Evolutionary conservation across 1,284 basidiomycete genomes (phyloP).

Genomic region (Ceraceosorus guamensis): DNA sequence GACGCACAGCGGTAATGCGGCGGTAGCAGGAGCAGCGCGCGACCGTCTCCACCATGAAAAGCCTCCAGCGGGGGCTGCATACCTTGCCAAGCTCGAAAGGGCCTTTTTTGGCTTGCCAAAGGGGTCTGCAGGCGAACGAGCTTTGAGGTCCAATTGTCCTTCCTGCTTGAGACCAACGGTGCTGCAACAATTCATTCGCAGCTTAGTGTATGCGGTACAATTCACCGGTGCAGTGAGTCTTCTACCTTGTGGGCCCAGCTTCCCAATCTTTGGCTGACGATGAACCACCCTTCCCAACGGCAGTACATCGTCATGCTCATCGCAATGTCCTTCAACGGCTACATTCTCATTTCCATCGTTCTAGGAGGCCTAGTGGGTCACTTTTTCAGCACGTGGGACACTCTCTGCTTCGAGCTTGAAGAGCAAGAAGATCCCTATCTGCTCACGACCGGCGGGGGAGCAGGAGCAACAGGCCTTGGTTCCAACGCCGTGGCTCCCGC

Average conservation of each 20-base stretch:
- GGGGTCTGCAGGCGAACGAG: neutral
- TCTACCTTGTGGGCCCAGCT: neutral
- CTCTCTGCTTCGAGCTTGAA: conserved; percentile 8
- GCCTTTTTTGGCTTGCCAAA: conserved; percentile 10
- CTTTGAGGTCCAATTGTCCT: neutral
- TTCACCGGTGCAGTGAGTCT: conserved; percentile 16
- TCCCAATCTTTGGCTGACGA: neutral
- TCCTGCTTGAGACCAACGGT: conserved; percentile 10
- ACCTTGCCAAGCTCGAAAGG: neutral
- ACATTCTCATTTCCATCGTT: conserved; percentile 16
- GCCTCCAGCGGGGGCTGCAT: neutral
- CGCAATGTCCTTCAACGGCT: conserved; percentile 21
- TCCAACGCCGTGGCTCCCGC: too few relatives aligned
- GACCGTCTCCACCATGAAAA: too few relatives aligned
- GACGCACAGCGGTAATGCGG: neutral
- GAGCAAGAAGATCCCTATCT: conserved; percentile 5
- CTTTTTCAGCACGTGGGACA: conserved; percentile 17
- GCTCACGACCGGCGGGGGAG: neutral
- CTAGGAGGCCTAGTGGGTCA: conserved; percentile 19
- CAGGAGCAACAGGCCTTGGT: too few relatives aligned
- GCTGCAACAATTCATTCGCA: conserved; percentile 14
- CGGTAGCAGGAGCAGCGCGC: neutral
- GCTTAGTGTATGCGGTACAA: conserved; percentile 15
- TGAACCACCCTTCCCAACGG: too few relatives aligned
- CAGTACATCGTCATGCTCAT: conserved; percentile 23